These are phyloP conservation scores for Phytophthora megakarya DNA, from an alignment of 352 stramenopile species.

Conservation along the genomic window DNA sequence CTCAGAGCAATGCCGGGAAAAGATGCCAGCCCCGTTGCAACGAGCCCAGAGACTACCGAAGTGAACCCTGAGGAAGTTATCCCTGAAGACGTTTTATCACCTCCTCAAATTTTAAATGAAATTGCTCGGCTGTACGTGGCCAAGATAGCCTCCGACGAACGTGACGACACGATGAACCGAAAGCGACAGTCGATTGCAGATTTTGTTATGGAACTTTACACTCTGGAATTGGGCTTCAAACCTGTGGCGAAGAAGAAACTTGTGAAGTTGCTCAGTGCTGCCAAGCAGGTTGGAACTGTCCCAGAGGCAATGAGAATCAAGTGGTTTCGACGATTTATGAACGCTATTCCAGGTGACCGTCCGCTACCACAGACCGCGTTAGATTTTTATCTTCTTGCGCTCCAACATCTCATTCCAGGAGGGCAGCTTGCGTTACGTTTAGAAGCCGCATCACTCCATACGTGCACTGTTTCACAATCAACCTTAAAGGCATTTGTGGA, in stretches of 20 bases:
- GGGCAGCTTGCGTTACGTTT: slow-evolving; percentile 47
- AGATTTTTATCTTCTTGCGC: slow-evolving; percentile 59
- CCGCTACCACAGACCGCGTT: slow-evolving; percentile 47
- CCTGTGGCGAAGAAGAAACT: slow-evolving; percentile 60
- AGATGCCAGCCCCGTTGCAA: not conserved
- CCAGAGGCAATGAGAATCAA: slow-evolving; percentile 64
- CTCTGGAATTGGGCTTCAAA: slow-evolving; percentile 72
- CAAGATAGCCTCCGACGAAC: slow-evolving; percentile 55
- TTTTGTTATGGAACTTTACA: slow-evolving; percentile 64
- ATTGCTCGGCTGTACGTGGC: slow-evolving; percentile 67
- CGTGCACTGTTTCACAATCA: slow-evolving; percentile 49
- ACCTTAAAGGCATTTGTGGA: slow-evolving; percentile 52
- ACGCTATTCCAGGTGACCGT: slow-evolving; percentile 35
- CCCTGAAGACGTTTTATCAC: slow-evolving; percentile 23
- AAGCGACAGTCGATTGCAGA: slow-evolving; percentile 52
- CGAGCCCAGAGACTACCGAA: not conserved
- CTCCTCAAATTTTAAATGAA: slow-evolving; percentile 50
- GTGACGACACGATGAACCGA: slow-evolving; percentile 39
- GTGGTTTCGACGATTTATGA: slow-evolving; percentile 71
- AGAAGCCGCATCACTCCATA: slow-evolving; percentile 51
- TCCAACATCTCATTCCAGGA: slow-evolving; percentile 53
- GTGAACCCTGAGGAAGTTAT: slow-evolving; percentile 14
- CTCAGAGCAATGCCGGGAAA: slow-evolving; percentile 19
- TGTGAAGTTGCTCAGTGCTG: slow-evolving; percentile 46
- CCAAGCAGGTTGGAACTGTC: slow-evolving; percentile 41